Conservation (phyloP, 441 rosid genomes). For the Bocquillonia castaneifolia region DNA sequence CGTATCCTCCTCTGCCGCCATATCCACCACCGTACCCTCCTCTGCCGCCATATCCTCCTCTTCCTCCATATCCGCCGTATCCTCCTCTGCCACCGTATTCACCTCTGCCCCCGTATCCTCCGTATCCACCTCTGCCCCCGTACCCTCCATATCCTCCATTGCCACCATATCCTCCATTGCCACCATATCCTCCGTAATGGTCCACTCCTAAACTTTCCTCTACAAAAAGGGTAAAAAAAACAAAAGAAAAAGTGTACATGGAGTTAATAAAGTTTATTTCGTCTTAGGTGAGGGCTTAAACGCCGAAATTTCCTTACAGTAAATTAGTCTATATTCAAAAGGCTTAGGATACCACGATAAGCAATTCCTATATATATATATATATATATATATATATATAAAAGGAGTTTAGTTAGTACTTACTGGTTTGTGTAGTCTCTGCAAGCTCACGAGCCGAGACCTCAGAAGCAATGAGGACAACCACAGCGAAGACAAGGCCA, state of each 20-base stretch:
- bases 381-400: too few species aligned
- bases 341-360: too few species aligned
- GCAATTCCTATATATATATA: too few species aligned
- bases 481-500: constrained; percentile 23
- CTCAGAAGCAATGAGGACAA: constrained; percentile 25
- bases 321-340: too few species aligned
- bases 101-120: neutral
- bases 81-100: neutral
- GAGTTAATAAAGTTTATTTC: too few species aligned
- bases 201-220: neutral
- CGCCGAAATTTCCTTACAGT: too few species aligned
- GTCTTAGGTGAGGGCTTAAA: too few species aligned
- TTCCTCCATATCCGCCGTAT: too few species aligned
- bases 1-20: neutral
- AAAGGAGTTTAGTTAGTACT: too few species aligned
- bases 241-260: too few species aligned
- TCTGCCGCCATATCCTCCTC: neutral
- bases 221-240: too few species aligned
- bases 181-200: neutral
- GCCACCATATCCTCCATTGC: neutral
- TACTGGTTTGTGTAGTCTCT: constrained; percentile 16
- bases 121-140: too few species aligned
- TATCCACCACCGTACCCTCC: neutral
- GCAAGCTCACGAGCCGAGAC: constrained; percentile 30
- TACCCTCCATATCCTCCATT: neutral